Base-by-base conservation (phyloP, 2,329 filamentous ascomycete genomes). In the Claviceps pusilla region DNA sequence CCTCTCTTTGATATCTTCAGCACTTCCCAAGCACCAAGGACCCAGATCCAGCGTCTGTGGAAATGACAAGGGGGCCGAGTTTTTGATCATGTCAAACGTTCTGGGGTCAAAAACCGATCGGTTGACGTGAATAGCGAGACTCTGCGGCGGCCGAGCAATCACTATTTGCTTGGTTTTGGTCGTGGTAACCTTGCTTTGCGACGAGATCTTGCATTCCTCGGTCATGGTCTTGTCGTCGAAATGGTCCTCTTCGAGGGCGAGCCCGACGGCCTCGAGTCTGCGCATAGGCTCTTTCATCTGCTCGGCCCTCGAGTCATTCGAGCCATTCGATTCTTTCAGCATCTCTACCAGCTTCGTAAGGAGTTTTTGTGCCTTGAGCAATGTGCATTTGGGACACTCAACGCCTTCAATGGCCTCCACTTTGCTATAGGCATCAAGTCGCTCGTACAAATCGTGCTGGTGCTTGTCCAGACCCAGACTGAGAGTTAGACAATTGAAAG, bases 141-240 rank as follows among this genome's bases (percentile, higher is more conserved):
- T 87, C 58, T 83, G 82, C 1, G 93, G 93, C 1, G 89, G 78
- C 35, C 90, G 78, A 3, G 87, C 89, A 60, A 98, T 79, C 12
- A 91, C 87, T 10, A 87, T 84, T 66, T 97, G 93, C 56, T 90
- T 86, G 9, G 89, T 89, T 69, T 98, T 98, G 5, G 86, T 94
- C 16, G 85, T 83, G 24, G 78, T 80, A 7, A 89, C 80, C 62
- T 84, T 82, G 60, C 82, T 81, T 61, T 85, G 82, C 10, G 82
- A 73, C 0, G 74, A 73, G 57, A 84, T 86, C 63, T 79, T 83
- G 69, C 82, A 88, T 64, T 78, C 79, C 37, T 82, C 75, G 2
- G 70, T 70, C 7, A 86, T 64, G 0, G 78, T 85, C 60, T 78
- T 78, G 51, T 86, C 88, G 28, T 86, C 82, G 59, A 93, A 94